Conservation (phyloP, 306 rosid species). For the Leucaena leucocephala region DNA sequence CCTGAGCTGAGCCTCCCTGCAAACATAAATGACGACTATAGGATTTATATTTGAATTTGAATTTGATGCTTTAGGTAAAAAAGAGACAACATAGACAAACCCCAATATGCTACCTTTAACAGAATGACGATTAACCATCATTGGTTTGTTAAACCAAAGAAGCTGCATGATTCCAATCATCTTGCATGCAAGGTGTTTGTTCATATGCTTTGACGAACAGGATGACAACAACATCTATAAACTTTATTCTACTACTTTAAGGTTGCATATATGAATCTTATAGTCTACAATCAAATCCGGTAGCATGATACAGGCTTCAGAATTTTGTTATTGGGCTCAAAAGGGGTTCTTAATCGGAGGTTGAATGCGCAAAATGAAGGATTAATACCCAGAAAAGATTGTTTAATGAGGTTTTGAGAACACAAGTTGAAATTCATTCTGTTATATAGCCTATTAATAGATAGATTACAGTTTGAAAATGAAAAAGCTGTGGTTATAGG, state of each 20-base stretch:
- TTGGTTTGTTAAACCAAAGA: constrained; percentile 15
- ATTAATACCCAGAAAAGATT: constrained; percentile 26
- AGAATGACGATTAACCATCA: constrained; percentile 26
- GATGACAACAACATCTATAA: not conserved
- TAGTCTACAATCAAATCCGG: too few species aligned
- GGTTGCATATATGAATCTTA: too few species aligned
- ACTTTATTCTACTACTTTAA: too few species aligned
- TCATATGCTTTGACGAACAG: constrained; percentile 5
- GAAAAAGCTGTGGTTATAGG: constrained; percentile 11
- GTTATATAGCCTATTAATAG: constrained; percentile 46
- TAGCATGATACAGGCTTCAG: too few species aligned
- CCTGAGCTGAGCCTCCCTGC: constrained; percentile 21
- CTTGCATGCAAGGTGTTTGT: not conserved
- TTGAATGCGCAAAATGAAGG: constrained; percentile 20
- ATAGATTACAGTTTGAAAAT: constrained; percentile 40
- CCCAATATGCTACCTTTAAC: constrained; percentile 30
- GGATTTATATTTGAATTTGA: constrained; percentile 16
- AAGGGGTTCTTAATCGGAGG: too few species aligned
- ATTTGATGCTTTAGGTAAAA: not conserved
- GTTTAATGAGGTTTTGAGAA: constrained; percentile 40
- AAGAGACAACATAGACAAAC: constrained; percentile 11
- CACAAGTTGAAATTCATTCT: constrained; percentile 28
- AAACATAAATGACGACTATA: constrained; percentile 22
- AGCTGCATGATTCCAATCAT: constrained; percentile 18
- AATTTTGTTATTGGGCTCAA: too few species aligned